These are phyloP conservation scores for Cytospora schulzeri DNA, from an alignment of 2,329 filamentous ascomycete genomes.

Conservation along the genomic window DNA sequence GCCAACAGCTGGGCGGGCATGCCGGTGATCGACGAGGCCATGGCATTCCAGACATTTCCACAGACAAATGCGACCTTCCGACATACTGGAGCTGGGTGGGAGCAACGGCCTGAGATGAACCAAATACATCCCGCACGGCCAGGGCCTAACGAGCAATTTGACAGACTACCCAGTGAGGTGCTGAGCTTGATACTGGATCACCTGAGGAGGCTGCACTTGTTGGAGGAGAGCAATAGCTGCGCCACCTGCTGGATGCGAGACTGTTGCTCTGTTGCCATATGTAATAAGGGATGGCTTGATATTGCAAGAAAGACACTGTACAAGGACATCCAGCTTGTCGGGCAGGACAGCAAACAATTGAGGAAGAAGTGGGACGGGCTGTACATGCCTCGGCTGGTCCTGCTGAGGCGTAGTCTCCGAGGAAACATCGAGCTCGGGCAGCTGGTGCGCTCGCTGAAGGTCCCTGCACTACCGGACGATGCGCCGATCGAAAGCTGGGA, in stretches of 20 bases:
- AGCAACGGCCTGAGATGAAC: constrained; percentile 33
- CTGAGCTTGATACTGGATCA: constrained; percentile 58
- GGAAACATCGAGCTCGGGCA: constrained; percentile 54
- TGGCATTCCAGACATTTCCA: constrained; percentile 11
- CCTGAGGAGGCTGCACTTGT: constrained; percentile 55
- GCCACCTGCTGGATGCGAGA: constrained; percentile 69
- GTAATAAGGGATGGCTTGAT: constrained; percentile 54
- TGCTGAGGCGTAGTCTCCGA: constrained; percentile 61
- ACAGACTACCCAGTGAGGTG: constrained; percentile 60
- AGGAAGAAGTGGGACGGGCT: constrained; percentile 60
- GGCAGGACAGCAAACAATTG: constrained; percentile 55
- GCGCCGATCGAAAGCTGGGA: constrained; percentile 45
- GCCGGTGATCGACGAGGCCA: constrained; percentile 32
- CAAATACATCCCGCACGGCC: constrained; percentile 33
- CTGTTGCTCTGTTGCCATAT: constrained; percentile 52
- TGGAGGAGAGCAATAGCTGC: constrained; percentile 53
- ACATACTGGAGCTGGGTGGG: constrained; percentile 1
- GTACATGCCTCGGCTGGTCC: constrained; percentile 54
- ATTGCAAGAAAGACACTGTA: constrained; percentile 57
- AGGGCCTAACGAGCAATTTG: constrained; percentile 55
- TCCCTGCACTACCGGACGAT: constrained; percentile 47
- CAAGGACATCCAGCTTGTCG: constrained; percentile 59
- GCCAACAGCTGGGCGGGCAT: constrained; percentile 34
- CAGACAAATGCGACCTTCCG: constrained; percentile 8
- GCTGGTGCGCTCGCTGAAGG: constrained; percentile 59